Conservation (phyloP, 2,329 filamentous ascomycete genomes). For the Shiraia bambusicola region DNA sequence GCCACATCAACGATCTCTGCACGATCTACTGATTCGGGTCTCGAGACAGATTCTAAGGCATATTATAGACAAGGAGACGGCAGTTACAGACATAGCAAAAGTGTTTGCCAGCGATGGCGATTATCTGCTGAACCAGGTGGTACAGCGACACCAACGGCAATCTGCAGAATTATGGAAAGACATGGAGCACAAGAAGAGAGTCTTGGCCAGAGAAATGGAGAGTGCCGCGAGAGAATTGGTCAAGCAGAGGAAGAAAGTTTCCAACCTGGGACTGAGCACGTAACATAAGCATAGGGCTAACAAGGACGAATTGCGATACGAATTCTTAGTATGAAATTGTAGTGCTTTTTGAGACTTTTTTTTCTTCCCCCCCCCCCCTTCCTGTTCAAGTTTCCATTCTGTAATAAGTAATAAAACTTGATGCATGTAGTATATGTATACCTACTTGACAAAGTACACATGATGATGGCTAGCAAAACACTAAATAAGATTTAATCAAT, state of each 20-base stretch:
- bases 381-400: too few species aligned
- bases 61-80: constrained; percentile 51
- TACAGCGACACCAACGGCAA: constrained; percentile 44
- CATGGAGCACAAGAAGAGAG: constrained; percentile 26
- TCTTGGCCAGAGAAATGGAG: constrained; percentile 20
- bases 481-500: too few species aligned
- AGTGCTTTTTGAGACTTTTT: too few species aligned
- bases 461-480: too few species aligned
- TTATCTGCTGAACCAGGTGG: constrained; percentile 47
- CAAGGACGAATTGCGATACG: too few species aligned
- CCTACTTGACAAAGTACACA: too few species aligned
- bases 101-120: constrained; percentile 49
- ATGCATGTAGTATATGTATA: too few species aligned
- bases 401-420: too few species aligned
- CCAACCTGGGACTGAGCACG: not conserved
- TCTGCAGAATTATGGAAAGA: constrained; percentile 31
- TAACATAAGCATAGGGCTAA: too few species aligned
- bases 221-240: constrained; percentile 9
- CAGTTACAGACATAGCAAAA: constrained; percentile 47
- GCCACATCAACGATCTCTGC: constrained; percentile 44
- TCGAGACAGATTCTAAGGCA: constrained; percentile 49
- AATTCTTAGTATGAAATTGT: too few species aligned
- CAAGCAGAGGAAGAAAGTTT: constrained; percentile 10
- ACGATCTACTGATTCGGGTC: constrained; percentile 43
- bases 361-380: too few species aligned